phyloP scores from a whole-genome alignment of 2,329 filamentous ascomycete species.

The Didymella pinodella region DNA sequence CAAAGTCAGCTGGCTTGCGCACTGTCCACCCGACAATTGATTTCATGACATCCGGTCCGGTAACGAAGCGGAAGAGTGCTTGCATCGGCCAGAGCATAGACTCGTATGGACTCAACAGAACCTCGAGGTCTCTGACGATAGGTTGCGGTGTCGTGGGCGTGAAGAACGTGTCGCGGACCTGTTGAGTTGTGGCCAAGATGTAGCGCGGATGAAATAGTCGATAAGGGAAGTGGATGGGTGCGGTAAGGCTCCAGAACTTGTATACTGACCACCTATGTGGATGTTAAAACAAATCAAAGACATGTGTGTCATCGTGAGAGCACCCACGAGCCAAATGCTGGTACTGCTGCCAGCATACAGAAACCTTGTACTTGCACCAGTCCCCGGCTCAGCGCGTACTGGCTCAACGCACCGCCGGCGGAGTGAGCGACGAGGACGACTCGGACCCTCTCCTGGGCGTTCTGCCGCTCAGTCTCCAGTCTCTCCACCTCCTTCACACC shows the following conservation, averaged over 20 bases:
- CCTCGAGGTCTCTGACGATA: slow-evolving; percentile 55
- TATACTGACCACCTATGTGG: slow-evolving; percentile 31
- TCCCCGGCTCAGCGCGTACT: slow-evolving; percentile 57
- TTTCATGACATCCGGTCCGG: slow-evolving; percentile 52
- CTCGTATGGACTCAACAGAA: slow-evolving; percentile 59
- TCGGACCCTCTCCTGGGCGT: slow-evolving; percentile 36
- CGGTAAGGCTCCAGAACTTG: slow-evolving; percentile 36
- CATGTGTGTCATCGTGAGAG: neutral
- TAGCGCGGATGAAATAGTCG: slow-evolving; percentile 61
- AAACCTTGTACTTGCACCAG: slow-evolving; percentile 55
- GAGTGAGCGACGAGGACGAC: slow-evolving; percentile 61
- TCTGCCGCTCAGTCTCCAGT: slow-evolving; percentile 42
- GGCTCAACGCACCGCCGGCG: slow-evolving; percentile 60
- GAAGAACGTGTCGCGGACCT: slow-evolving; percentile 62
- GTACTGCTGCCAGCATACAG: slow-evolving; percentile 58
- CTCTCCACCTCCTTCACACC: slow-evolving; percentile 48
- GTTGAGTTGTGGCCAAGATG: slow-evolving; percentile 59
- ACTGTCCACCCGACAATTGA: slow-evolving; percentile 48
- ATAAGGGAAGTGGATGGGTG: slow-evolving; percentile 46
- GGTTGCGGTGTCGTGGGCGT: slow-evolving; percentile 53
- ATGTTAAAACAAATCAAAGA: neutral
- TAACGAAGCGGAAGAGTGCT: slow-evolving; percentile 57
- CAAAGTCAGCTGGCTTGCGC: slow-evolving; percentile 44
- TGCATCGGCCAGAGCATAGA: slow-evolving; percentile 62
- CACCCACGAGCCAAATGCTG: slow-evolving; percentile 59